Base-by-base conservation (phyloP, 106 monocot species). In the Vanilla planifolia region DNA sequence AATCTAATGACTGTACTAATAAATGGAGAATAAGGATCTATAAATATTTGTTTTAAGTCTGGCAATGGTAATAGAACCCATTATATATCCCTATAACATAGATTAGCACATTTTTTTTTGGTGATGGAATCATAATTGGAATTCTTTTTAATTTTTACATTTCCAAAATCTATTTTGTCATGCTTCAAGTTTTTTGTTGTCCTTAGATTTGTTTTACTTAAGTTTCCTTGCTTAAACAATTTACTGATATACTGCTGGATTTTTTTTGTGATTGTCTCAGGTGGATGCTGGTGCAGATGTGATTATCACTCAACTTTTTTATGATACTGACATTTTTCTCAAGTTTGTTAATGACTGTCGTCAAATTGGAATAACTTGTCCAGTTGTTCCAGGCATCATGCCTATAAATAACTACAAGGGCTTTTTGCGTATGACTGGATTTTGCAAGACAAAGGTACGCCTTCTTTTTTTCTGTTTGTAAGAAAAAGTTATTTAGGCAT, bases 271-370 rank as follows among this genome's bases (percentile, higher is more conserved):
- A 48, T 34, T 52, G 27, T 19, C n/a, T n/a, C 64, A 93, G 88
- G 92, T 93, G 66, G 92, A 93, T 88, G 92, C 92, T 58, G 92
- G 92, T 72, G 92, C 92, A 46, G 92, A 93, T 66, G 32, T 93
- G 50, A 93, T 93, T 55, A 24, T 93, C 45, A 88, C 92, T 41
- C 92, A 93, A 62, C 56, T 93, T 10, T 93, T 93, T 61, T 93
- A 88, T 63, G 92, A 93, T 36, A 88, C 84, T 35, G 81, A 93
- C 46, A 82, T 79, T 39, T 93, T 88, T 59, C 73, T 93, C 17
- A 93, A 93, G 70, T 93, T 93, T 68, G 88, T 93, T 25, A 84
- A 77, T 74, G 92, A 93, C 61, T 93, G 92, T 36, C 83, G 88
- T 59, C 88, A 81, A 73, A 84, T 93, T 71, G 92, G 92, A 66